Base-by-base conservation (phyloP, 495 filamentous ascomycete species). In the Acidomyces sp. region DNA sequence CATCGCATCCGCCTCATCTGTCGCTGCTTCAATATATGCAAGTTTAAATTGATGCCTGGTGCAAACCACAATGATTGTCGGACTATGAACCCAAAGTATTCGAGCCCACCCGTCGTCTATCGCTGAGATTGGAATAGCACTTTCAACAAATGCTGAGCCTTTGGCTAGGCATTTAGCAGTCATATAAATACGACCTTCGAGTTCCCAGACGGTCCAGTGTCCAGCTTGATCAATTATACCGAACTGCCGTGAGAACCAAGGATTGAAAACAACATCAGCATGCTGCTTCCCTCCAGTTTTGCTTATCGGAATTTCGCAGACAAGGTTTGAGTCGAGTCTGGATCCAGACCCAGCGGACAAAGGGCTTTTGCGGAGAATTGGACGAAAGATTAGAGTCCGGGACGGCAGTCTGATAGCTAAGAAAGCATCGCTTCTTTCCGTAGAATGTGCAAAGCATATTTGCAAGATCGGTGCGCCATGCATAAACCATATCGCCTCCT, bases 251-350 rank as follows among this genome's bases (percentile, higher is more conserved):
- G 69, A 62, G 49, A 75, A 70, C 64, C 72, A 77, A n/a, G 82
- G 80, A 48, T 82, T 86, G 54, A 93, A 92, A 7, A 77, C 58
- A 6, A 86, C 69, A 59, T 90, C 81, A 0, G 74, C 72, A 55
- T 88, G 82, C 6, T 63, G 49, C 22, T 51, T 57, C 0, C 72
- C 74, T 17, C 75, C 75, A 1, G 74, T 81, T 22, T 67, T 51
- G 11, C 63, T 56, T 6, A 54, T 60, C 0, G 62, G 54, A 28
- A 90, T 62, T 10, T 68, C 66, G 26, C 75, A 58, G 6, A 84
- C 46, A 1, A 74, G 72, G 45, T 80, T 78, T 23, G 72, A 60
- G 48, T 74, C 67, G 10, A 93, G 61, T 34, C 64, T 67, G 28
- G 76, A 77, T 33, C 62, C 49, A 27, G 54, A 55, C 2, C 50